Percentiles rank a stretch among this genome's conserved stretches.
These are phyloP conservation scores for Floccularia luteovirens DNA, from an alignment of 768 basidiomycete species.

Conservation along the genomic window DNA sequence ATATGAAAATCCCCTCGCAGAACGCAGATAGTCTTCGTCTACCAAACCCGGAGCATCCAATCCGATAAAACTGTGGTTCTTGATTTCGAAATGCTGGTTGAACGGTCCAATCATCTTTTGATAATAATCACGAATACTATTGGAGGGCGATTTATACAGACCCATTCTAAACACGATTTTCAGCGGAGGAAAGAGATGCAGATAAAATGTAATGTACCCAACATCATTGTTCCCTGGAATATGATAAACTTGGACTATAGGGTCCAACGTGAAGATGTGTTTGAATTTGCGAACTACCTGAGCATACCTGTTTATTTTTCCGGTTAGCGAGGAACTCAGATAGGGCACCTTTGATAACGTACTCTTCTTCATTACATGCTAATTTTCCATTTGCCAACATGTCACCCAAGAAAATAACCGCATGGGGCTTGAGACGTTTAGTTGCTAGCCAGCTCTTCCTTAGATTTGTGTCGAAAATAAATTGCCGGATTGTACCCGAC, in stretches of 20 bases:
- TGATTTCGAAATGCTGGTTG: constrained; percentile 53
- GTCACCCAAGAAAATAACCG: constrained; percentile 73
- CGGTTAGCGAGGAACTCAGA: background rate
- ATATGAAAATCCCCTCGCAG: constrained; percentile 39
- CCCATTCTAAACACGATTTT: constrained; percentile 37
- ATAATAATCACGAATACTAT: constrained; percentile 52
- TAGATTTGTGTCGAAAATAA: constrained; percentile 50
- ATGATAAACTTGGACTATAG: constrained; percentile 38
- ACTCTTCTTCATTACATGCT: constrained; percentile 37
- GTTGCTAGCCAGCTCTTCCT: constrained; percentile 66
- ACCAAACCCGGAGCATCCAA: constrained; percentile 75
- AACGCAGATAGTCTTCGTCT: constrained; percentile 72
- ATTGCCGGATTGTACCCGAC: constrained; percentile 29
- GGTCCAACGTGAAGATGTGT: constrained; percentile 41
- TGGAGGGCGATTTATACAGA: constrained; percentile 38
- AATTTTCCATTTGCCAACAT: constrained; percentile 62
- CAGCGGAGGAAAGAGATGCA: background rate
- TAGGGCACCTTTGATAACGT: constrained; percentile 7
- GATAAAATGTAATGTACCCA: constrained; percentile 30
- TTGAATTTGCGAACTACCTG: constrained; percentile 55
- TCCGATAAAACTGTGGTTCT: constrained; percentile 66
- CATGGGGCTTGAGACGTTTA: constrained; percentile 48
- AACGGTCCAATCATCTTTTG: constrained; percentile 57
- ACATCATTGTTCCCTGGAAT: constrained; percentile 83
- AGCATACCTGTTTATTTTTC: constrained; percentile 40